Evolutionary conservation across 495 filamentous ascomycete genomes (phyloP).

Genomic region (Aspergillus diversus): DNA sequence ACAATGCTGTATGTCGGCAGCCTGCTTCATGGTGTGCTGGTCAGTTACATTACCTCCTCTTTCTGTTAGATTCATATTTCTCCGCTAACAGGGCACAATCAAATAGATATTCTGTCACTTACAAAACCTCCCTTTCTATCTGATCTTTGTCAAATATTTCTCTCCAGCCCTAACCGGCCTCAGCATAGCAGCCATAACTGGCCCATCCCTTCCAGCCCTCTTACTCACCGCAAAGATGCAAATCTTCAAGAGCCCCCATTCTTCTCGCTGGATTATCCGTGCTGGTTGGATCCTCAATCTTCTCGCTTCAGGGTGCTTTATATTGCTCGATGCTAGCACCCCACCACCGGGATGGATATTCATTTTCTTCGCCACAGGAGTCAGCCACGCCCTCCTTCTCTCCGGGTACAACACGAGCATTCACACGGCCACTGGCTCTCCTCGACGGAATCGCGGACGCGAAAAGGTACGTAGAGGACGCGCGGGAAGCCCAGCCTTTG

Average conservation of each 20-base stretch:
- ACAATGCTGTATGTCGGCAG: slow-evolving; percentile 49
- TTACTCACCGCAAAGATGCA: slow-evolving; percentile 39
- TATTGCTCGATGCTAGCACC: slow-evolving; percentile 51
- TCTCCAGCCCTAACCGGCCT: slow-evolving; percentile 60
- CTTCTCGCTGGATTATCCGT: slow-evolving; percentile 57
- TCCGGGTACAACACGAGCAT: slow-evolving; percentile 53
- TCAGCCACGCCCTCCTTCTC: slow-evolving; percentile 60
- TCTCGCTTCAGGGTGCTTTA: slow-evolving; percentile 52
- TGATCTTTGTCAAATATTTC: slow-evolving; percentile 60
- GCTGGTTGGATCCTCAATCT: slow-evolving; percentile 56
- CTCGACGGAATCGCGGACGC: slow-evolving; percentile 2
- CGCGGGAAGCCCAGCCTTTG: slow-evolving; percentile 20
- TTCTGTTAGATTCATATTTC: slow-evolving; percentile 12
- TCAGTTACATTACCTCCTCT: slow-evolving; percentile 18
- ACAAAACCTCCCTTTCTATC: slow-evolving; percentile 69
- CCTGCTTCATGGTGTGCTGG: slow-evolving; percentile 57
- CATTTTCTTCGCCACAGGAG: slow-evolving; percentile 53
- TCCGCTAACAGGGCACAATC: slow-evolving; percentile 8
- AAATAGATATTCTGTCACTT: slow-evolving; percentile 49
- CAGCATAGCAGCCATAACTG: slow-evolving; percentile 52
- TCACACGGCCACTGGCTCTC: slow-evolving; percentile 36
- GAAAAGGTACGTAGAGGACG: not conserved
- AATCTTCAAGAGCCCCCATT: slow-evolving; percentile 32
- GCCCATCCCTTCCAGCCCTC: slow-evolving; percentile 50
- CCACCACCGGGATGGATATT: slow-evolving; percentile 53